These are phyloP conservation scores for Carallia brachiata DNA, from an alignment of 345 rosid species.

Conservation along the genomic window DNA sequence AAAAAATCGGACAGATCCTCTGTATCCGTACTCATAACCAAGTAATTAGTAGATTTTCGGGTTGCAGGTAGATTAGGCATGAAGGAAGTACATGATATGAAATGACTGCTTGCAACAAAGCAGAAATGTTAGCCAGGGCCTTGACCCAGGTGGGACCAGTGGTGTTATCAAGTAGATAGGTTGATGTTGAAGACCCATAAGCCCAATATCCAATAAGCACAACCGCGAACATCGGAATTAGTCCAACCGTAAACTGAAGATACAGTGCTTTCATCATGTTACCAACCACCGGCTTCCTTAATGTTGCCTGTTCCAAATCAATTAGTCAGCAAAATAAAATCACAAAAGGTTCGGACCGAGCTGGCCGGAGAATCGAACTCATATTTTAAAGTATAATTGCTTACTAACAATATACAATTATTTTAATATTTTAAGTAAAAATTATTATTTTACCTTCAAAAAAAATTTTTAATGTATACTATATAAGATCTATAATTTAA, in stretches of 20 bases:
- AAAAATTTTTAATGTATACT: too few relatives aligned
- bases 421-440: too few relatives aligned
- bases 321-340: neutral
- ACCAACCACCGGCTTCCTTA: slow-evolving; percentile 66
- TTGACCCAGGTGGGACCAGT: slow-evolving; percentile 83
- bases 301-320: slow-evolving; percentile 59
- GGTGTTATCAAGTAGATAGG: slow-evolving; percentile 66
- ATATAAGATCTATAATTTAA: too few relatives aligned
- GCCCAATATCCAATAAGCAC: slow-evolving; percentile 91
- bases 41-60: neutral
- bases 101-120: slow-evolving; percentile 81
- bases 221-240: slow-evolving; percentile 67
- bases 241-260: slow-evolving; percentile 73
- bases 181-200: slow-evolving; percentile 65
- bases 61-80: neutral
- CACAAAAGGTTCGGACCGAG: too few relatives aligned
- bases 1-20: too few relatives aligned
- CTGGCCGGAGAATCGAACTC: too few relatives aligned
- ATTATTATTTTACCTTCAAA: too few relatives aligned
- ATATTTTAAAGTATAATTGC: too few relatives aligned
- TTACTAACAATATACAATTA: too few relatives aligned
- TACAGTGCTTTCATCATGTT: slow-evolving; percentile 86
- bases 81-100: slow-evolving; percentile 60
- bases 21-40: too few relatives aligned
- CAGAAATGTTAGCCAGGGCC: slow-evolving; percentile 66